Evolutionary conservation across 2,329 filamentous ascomycete genomes (phyloP).

Genomic region (Leptographium procerum): DNA sequence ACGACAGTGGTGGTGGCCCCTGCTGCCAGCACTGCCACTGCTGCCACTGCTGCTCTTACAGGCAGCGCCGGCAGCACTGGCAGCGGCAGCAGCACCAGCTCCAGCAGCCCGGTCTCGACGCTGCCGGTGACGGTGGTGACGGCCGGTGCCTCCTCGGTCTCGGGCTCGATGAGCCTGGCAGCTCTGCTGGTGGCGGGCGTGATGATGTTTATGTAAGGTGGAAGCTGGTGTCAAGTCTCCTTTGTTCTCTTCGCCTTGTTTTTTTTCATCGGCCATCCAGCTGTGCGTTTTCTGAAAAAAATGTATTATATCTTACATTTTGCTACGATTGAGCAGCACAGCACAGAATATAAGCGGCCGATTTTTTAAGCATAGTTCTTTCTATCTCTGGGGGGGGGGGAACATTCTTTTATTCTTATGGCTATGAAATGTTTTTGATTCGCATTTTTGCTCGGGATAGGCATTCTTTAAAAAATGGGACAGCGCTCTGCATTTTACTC

Average conservation of each 20-base stretch:
- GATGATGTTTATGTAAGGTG: conserved; percentile 8
- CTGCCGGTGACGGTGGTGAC: conserved; percentile 4
- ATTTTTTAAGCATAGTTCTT: neutral
- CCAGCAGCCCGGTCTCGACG: neutral
- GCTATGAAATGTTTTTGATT: neutral
- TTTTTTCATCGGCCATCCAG: neutral
- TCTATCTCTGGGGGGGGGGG: neutral
- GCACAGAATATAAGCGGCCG: neutral
- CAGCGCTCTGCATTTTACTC: neutral
- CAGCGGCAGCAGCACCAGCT: neutral
- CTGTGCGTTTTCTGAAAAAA: neutral
- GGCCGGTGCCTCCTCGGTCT: conserved; percentile 8
- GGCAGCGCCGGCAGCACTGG: neutral
- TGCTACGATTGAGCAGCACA: neutral
- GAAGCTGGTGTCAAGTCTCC: neutral
- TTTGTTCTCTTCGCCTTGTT: neutral
- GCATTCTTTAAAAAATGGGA: neutral
- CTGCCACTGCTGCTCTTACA: no score
- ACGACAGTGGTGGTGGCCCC: neutral
- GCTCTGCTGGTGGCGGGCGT: conserved; percentile 5
- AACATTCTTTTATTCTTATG: neutral
- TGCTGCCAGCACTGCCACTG: neutral
- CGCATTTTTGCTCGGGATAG: neutral
- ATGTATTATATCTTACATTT: neutral
- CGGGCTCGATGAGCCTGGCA: conserved; percentile 7